Conservation (phyloP, 148 eudicot species). For the Silene latifolia region DNA sequence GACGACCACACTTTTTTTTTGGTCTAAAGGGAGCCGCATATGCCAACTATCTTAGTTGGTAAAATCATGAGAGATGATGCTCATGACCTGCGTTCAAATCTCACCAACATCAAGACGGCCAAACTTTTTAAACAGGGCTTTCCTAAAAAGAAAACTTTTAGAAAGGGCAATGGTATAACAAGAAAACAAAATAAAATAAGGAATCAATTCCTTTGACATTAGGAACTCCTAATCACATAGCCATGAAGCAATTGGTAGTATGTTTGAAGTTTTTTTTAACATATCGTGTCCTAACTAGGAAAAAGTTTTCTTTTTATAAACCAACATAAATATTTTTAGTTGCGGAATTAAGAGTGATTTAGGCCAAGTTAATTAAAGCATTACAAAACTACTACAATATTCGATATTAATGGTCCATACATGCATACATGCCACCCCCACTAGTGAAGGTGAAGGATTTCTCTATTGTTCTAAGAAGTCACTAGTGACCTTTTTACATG, state of each 20-base stretch:
- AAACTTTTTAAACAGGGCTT: not conserved
- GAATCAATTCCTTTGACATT: constrained; percentile 11
- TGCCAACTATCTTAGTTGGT: too few species aligned
- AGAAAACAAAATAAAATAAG: not conserved
- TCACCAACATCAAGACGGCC: too few species aligned
- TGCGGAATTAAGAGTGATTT: constrained; percentile 6
- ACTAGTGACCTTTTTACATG: constrained; percentile 8
- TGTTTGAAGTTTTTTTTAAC: not conserved
- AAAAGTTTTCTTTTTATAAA: constrained; percentile 10
- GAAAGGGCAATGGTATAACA: too few species aligned
- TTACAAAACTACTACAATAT: not conserved
- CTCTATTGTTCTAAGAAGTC: constrained; percentile 2
- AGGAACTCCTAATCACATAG: not conserved
- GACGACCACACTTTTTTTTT: too few species aligned
- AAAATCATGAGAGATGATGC: too few species aligned
- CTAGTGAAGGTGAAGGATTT: constrained; percentile 4
- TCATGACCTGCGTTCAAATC: too few species aligned
- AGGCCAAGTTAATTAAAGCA: constrained; percentile 9
- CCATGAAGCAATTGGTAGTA: not conserved
- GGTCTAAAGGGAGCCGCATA: too few species aligned
- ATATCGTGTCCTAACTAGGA: constrained; percentile 9
- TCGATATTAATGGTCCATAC: constrained; percentile 8
- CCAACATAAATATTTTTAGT: constrained; percentile 17
- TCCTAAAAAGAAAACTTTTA: too few species aligned
- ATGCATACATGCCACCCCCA: not conserved